These are phyloP conservation scores for Saccharomycopsis selenospora DNA, from an alignment of 805 yeast genomes.

Conservation along the genomic window DNA sequence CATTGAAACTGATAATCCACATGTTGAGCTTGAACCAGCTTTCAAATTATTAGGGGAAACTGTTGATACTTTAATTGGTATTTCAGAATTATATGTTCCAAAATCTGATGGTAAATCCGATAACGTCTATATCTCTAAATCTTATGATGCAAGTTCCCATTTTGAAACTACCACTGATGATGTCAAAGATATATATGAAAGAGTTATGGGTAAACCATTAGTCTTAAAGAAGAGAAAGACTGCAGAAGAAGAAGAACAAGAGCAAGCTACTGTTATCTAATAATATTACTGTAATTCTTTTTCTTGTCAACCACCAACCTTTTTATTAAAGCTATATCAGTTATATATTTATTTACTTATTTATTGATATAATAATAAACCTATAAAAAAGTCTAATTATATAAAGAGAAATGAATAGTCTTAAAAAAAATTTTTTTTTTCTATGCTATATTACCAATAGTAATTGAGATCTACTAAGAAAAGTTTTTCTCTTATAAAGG, in stretches of 20 bases:
- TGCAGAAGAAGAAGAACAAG: conserved; percentile 61
- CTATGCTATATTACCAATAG: no score
- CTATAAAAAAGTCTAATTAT: no score
- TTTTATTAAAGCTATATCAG: no score
- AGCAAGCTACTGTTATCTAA: no score
- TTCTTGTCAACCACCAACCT: no score
- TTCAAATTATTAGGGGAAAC: conserved; percentile 73
- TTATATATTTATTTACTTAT: no score
- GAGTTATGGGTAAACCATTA: conserved; percentile 88
- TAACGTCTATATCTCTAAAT: conserved; percentile 74
- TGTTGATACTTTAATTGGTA: conserved; percentile 85
- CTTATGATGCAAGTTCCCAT: conserved; percentile 92
- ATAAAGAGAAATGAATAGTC: no score
- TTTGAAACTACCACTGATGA: conserved; percentile 96
- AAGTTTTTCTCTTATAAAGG: no score
- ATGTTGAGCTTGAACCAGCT: conserved; percentile 87
- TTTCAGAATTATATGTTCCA: conserved; percentile 88
- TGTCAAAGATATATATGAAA: conserved; percentile 85
- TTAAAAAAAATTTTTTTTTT: no score
- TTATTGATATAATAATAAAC: no score
- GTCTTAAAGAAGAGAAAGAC: conserved; percentile 71
- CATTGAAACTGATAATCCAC: conserved; percentile 78
- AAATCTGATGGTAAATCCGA: conserved; percentile 72
- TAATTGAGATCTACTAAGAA: no score
- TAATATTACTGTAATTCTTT: no score